Evolutionary conservation across 371 early-diverging fungal species (phyloP).

Genomic region (Blastocladiella emersonii): DNA sequence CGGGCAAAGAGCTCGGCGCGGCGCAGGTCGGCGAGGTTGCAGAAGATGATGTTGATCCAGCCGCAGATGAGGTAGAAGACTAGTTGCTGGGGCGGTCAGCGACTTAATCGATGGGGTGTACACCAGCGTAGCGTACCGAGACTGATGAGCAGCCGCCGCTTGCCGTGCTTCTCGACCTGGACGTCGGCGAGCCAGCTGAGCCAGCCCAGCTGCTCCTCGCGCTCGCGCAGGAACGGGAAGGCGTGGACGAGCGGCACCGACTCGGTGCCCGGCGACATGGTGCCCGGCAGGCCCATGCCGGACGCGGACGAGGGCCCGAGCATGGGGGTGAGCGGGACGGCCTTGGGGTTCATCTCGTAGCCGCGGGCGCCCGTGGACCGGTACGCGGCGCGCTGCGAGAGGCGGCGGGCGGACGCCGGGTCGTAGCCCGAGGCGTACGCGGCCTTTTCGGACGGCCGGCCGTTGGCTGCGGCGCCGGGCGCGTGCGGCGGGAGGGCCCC

Average conservation of each 20-base stretch:
- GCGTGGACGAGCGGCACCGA: not conserved
- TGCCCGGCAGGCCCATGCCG: too few species aligned
- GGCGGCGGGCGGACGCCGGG: too few species aligned
- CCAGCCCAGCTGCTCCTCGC: not conserved
- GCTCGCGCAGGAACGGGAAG: not conserved
- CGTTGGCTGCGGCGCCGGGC: too few species aligned
- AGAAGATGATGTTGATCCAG: slow-evolving; percentile 1
- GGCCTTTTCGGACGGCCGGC: too few species aligned
- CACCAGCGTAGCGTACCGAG: not conserved
- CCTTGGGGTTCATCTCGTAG: too few species aligned
- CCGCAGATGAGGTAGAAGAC: not conserved
- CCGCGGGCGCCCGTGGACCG: too few species aligned
- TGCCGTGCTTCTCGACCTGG: slow-evolving; percentile 3
- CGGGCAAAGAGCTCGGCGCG: not conserved
- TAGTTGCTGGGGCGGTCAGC: not conserved
- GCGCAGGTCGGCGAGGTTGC: slow-evolving; percentile 3
- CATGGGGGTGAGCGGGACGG: too few species aligned
- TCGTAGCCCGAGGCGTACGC: too few species aligned
- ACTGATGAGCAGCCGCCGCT: slow-evolving; percentile 2
- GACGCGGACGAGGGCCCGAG: too few species aligned
- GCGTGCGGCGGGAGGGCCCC: too few species aligned
- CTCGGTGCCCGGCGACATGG: too few species aligned
- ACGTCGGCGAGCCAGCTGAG: slow-evolving; percentile 1
- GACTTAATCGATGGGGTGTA: not conserved
- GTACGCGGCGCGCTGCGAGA: too few species aligned